Base-by-base conservation (phyloP, 2,329 filamentous ascomycete genomes). In the Acrodontium crateriforme region DNA sequence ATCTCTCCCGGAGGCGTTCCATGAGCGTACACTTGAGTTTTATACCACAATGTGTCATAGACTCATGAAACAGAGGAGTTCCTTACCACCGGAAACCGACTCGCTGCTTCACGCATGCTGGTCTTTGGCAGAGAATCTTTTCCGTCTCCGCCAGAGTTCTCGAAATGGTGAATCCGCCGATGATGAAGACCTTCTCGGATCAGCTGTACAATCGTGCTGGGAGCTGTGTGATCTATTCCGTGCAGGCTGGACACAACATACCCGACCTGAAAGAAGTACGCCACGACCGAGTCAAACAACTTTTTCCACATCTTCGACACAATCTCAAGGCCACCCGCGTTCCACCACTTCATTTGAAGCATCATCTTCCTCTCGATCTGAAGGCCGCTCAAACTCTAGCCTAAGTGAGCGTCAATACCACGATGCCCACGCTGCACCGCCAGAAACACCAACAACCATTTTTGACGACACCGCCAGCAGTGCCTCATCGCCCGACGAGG, bases 11-110 rank as follows among this genome's bases (percentile, higher is more conserved):
- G 81, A 91, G 45, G 73, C 78, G 1, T 94, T 95, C 50, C 71
- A 78, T 28, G 85, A 94, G 54, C 67, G 85, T 33, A 94, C 87
- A 0, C 55, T 95, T 31, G 87, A 94, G 46, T 94, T 94, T 45
- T 94, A 94, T 47, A 78, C 93, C 41, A 92, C 87, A 0, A 55
- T 95, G 3, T 94, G 87, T 47, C 87, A 94, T 53, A 74, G 87
- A 20, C 59, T 94, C n/a, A 94, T 94, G 84, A 94, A 92, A 53
- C 83, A 93, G 53, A 71, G 81, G 32, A 78, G 71, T 29, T 77
- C 81, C 16, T 55, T 85, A 2, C 75, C 74, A 0, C 76, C 79
- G 37, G 82, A 93, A 45, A 87, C 82, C 0, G 84, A 93, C 50
- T 75, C 80, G 5, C 64, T 94, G 3, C 65, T 94, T 3, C 70